Base-by-base conservation (phyloP, 1,284 basidiomycete genomes). In the Cerrena zonata region DNA sequence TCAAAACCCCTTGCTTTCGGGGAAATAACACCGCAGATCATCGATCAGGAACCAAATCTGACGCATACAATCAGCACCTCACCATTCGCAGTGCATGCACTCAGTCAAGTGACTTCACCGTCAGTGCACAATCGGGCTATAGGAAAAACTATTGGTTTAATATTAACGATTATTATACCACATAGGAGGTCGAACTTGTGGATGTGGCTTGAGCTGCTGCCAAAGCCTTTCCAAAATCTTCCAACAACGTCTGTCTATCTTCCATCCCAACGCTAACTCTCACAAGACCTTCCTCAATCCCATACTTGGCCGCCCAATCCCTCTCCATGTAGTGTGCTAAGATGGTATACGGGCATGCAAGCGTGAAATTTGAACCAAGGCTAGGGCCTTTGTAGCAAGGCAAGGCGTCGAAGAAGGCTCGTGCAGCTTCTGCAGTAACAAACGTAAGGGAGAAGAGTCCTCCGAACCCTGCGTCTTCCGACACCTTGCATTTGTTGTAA, bases 281-380 rank as follows among this genome's bases (percentile, higher is more conserved):
- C 4, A 84, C 76, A 36, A 86, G 61, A 12, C 71, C 73, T 15
- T 64, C 60, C 55, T 81, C 78, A 3, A 97, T 91, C 7, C 91
- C 94, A 65, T 80, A 91, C 55, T 74, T 67, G 23, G 77, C 82
- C 5, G 92, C 94, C 94, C 94, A 98, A 24, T 88, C 88, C 51
- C 94, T 69, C 68, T 98, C 94, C 2, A 71, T 63, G 58, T 86
- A 97, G 65, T 98, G 94, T 15, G 91, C 94, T 22, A 98, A 74
- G 53, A 98, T 84, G 1, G 91, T 88, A 65, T 92, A 97, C 10
- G 94, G 94, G 60, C 84, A 91, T n/a, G 89, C 91, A 11, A 94
- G 76, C 1, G 94, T 96, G 66, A 96, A 94, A 72, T 91, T 94
- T 21, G 94, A 95, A 1, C 94, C 94, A 18, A 96, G 76, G 60